Evolutionary conservation across 805 yeast genomes (phyloP), one percentile per base, ranked within the genome.

Genomic region (Metschnikowia amazonensis): DNA sequence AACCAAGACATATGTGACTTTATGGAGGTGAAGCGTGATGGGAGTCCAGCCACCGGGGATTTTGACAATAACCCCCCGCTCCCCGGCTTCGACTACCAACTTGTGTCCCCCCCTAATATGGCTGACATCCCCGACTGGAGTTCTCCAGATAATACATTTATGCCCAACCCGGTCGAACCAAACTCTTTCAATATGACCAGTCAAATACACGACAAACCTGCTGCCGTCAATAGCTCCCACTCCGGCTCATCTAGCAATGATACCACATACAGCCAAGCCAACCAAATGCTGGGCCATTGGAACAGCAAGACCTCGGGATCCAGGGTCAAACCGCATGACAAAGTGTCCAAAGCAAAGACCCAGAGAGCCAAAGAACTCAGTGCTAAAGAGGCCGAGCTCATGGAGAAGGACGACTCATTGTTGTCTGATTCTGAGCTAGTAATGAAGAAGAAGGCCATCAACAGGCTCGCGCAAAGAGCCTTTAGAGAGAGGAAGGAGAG

Each of bases 391-490:
- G 66, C 70, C 27, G 55, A 59, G 31, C 56, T 70, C 29, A 60
- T 70, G 32, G 56, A 67, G 18, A 59, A 50, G 45, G 75, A 70
- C 49, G 75, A 69, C 45, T 54, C 68, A 4, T 65, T 65, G 33
- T 56, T 71, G 36, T 60, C 59, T 9, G 74, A 70, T 45, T 66
- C 62, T 17, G 71, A 80, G 48, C 55, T 78, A 5, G 74, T 73
- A 16, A 67, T 75, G 51, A 81, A 79, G 60, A 75, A 86, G 43
- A 85, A 81, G 59, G 89, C 88, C 2, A 94, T 84, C 60, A 86
- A 87, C 60, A 71, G 95, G 57, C 90, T 90, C 9, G 95, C 95
- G 1, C 96, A 88, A 65, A 72, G 89, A 53, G 95, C 95, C 2
- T 88, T 86, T 64, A 70, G 95, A 49, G 90, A 86, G 63, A 78